These are phyloP conservation scores for Neltuma alba DNA, from an alignment of 306 rosid genomes.

Conservation along the genomic window DNA sequence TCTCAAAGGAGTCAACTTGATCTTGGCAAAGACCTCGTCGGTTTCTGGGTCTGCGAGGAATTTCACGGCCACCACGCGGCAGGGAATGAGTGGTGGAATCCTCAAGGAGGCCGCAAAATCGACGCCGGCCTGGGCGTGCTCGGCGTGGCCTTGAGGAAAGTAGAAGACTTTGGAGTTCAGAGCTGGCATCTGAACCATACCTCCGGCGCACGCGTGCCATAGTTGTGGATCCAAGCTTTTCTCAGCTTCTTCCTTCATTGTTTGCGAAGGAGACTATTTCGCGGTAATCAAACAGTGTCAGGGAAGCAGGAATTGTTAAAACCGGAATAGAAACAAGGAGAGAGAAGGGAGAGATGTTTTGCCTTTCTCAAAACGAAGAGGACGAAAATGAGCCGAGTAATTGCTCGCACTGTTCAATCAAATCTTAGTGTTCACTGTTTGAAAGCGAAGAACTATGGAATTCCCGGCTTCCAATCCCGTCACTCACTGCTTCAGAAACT, in stretches of 20 bases:
- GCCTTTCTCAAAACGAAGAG: background rate
- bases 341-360: background rate
- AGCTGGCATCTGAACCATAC: slow-evolving; percentile 88
- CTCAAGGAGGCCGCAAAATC: slow-evolving; percentile 54
- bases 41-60: slow-evolving; percentile 88
- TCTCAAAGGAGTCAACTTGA: slow-evolving; percentile 57
- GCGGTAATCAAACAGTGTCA: slow-evolving; percentile 30
- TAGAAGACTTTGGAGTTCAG: slow-evolving; percentile 79
- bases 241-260: slow-evolving; percentile 67
- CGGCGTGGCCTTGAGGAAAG: slow-evolving; percentile 97
- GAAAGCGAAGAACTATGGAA: background rate
- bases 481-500: background rate
- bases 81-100: slow-evolving; percentile 64
- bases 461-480: background rate
- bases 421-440: background rate
- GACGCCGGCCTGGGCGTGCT: slow-evolving; percentile 75
- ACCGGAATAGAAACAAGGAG: background rate
- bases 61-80: slow-evolving; percentile 59
- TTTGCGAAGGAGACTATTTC: slow-evolving; percentile 19
- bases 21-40: slow-evolving; percentile 72
- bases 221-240: slow-evolving; percentile 84
- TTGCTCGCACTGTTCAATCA: background rate
- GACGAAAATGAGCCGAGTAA: background rate
- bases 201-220: slow-evolving; percentile 97
- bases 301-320: background rate